Conservation (phyloP, 768 basidiomycete genomes). For the Rhizopogon vulgaris region DNA sequence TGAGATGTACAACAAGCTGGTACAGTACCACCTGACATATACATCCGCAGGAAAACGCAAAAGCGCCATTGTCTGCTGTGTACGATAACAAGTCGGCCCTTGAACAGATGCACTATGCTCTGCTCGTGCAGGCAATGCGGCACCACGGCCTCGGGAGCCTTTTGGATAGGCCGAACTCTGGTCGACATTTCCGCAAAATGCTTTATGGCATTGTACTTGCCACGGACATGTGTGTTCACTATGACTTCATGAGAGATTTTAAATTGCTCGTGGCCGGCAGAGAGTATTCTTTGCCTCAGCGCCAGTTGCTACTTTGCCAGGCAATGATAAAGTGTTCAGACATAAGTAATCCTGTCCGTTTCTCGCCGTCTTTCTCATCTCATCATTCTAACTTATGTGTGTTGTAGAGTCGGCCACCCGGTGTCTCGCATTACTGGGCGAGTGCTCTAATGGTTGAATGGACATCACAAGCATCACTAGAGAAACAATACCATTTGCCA, state of each 20-base stretch:
- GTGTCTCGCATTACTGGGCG: conserved; percentile 93
- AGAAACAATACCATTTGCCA: conserved; percentile 70
- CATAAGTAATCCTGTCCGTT: conserved; percentile 93
- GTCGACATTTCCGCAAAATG: conserved; percentile 56
- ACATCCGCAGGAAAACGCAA: conserved; percentile 77
- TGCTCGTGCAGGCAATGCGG: conserved; percentile 76
- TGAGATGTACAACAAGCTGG: conserved; percentile 20
- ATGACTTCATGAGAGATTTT: conserved; percentile 73
- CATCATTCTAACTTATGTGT: conserved; percentile 3
- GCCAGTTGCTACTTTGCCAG: conserved; percentile 76
- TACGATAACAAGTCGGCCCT: conserved; percentile 88
- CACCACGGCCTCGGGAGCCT: conserved; percentile 69
- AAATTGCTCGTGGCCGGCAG: conserved; percentile 38
- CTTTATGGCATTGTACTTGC: conserved; percentile 81
- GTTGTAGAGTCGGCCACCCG: conserved; percentile 79
- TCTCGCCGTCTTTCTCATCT: background rate
- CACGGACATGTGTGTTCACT: conserved; percentile 93
- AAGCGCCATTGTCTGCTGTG: conserved; percentile 79
- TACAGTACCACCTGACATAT: conserved; percentile 6
- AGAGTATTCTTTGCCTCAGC: conserved; percentile 33
- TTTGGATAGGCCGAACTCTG: conserved; percentile 48
- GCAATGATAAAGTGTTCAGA: conserved; percentile 96
- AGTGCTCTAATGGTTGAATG: conserved; percentile 85
- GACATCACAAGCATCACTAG: conserved; percentile 83
- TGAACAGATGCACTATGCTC: conserved; percentile 85